Evolutionary conservation across 2,329 filamentous ascomycete species (phyloP), one percentile per base, ranked within the genome.

Genomic region (Fusarium nelsonii): DNA sequence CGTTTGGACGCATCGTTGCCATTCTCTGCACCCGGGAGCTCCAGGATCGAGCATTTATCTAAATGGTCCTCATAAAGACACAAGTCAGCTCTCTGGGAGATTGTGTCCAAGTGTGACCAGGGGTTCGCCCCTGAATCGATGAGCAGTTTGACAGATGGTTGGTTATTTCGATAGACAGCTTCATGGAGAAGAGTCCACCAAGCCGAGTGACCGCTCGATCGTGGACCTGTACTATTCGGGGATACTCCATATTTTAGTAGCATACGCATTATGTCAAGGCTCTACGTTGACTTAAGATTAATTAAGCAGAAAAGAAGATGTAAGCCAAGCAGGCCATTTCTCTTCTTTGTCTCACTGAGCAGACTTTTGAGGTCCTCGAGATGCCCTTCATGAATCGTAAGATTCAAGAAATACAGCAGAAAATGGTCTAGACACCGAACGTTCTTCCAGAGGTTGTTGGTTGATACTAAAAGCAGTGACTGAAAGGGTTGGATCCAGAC

Each of bases 231-330:
- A 18, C 18, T 40, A 12, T 40, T 14, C n/a, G 37, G 37, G 18
- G n/a, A n/a, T n/a, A n/a, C n/a, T 4, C 37, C 37, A 20, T 12
- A 12, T 6, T 2, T 1, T 14, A 40, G 18, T 40, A 20, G 12
- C 5, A 40, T 14, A 3, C 18, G 37, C 37, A 20, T 40, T 1
- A 40, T 18, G 8, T 1, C 0, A 0, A 2, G 4, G 4, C 18
- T 20, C 14, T 40, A 10, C 0, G 0, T 0, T 1, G 37, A 8
- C 12, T 40, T 18, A 4, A 20, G 0, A 0, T 14, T 40, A 0
- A 40, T 11, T 0, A 1, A 7, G 11, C 18, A 14, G 4, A 15
- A 40, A 14, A 40, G 37, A 4, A 40, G 18, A 40, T 14, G 18
- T 8, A 12, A 14, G 4, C n/a, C 37, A 20, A 40, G 7, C 8